Evolutionary conservation across 2,329 filamentous ascomycete genomes (phyloP), one percentile per base, ranked within the genome.

Genomic region (Penicillium sp.): DNA sequence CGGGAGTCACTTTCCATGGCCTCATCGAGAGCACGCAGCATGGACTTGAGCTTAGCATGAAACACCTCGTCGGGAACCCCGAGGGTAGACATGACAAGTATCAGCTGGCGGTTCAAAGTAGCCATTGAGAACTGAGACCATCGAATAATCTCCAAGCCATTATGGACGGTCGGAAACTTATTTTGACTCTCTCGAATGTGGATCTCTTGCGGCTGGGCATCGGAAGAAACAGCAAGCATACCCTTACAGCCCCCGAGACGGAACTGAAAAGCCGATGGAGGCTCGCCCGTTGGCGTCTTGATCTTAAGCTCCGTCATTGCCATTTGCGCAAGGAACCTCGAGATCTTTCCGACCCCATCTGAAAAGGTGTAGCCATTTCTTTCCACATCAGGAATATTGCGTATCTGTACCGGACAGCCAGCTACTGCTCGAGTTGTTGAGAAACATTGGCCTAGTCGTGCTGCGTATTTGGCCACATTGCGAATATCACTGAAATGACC

Each of bases 281-380:
- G 72, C 4, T 77, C 69, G 2, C 75, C 69, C 6, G 69, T 69
- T 2, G 77, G 68, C 12, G 76, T 75, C 19, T 75, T 70, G 28
- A 89, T 65, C 0, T 77, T 77, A 53, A 94, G 79, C 56, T 93
- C 85, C 12, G 79, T 72, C 8, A 83, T 79, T 38, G 93, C 81
- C 69, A 93, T 80, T 26, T 81, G 73, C 0, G 89, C 87, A 19
- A 95, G 73, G 52, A 87, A 83, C 0, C 69, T 71, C 0, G 91
- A 96, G n/a, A 98, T 88, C 64, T 88, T 94, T 1, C 93, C 93
- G 3, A 97, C 87, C 0, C 93, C 93, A 61, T 98, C 93, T 0
- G 87, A 93, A 65, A 97, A 98, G 53, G 75, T 85, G 61, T 81
- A 83, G 0, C 75, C 79, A n/a, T n/a, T n/a, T n/a, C n/a, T n/a